Percentiles rank a stretch among this genome's conserved stretches.
phyloP scores from a whole-genome alignment of 441 rosid species.

The Iberis amara region DNA sequence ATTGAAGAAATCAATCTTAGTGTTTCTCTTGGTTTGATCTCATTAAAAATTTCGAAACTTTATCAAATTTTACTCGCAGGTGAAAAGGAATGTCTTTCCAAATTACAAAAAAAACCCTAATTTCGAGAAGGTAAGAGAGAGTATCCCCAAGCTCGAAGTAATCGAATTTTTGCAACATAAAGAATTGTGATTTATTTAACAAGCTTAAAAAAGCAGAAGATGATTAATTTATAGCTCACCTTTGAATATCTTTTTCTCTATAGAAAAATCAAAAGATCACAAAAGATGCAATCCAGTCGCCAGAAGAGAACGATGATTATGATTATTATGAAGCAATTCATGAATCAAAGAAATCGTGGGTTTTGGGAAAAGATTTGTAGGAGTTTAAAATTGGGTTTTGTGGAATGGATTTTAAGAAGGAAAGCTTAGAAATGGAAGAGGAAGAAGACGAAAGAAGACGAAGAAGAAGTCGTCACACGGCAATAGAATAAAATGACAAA shows the following conservation, averaged over 20 bases:
- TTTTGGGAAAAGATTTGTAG: not conserved
- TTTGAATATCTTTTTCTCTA: slow-evolving; percentile 6
- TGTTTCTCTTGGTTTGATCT: no score
- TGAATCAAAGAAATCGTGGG: slow-evolving; percentile 8
- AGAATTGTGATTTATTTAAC: no score
- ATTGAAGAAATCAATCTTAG: slow-evolving; percentile 2
- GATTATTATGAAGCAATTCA: not conserved
- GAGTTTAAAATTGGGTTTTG: not conserved
- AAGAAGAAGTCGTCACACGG: slow-evolving; percentile 32
- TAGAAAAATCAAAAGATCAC: slow-evolving; percentile 17
- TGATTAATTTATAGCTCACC: slow-evolving; percentile 24
- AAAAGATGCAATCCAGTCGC: slow-evolving; percentile 9
- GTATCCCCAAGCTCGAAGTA: slow-evolving; percentile 9
- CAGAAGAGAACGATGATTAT: slow-evolving; percentile 8
- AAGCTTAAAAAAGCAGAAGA: slow-evolving; percentile 5
- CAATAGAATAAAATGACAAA: not conserved
- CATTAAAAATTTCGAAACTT: no score
- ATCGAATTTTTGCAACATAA: slow-evolving; percentile 1
- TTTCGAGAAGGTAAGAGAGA: not conserved
- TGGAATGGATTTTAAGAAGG: slow-evolving; percentile 12
- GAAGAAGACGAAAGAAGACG: slow-evolving; percentile 15
- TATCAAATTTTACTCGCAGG: not conserved
- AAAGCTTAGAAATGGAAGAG: slow-evolving; percentile 2
- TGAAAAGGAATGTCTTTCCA: no score
- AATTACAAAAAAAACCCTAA: no score